phyloP scores from a whole-genome alignment of 2,329 filamentous ascomycete genomes.

The Aspergillus terreus region DNA sequence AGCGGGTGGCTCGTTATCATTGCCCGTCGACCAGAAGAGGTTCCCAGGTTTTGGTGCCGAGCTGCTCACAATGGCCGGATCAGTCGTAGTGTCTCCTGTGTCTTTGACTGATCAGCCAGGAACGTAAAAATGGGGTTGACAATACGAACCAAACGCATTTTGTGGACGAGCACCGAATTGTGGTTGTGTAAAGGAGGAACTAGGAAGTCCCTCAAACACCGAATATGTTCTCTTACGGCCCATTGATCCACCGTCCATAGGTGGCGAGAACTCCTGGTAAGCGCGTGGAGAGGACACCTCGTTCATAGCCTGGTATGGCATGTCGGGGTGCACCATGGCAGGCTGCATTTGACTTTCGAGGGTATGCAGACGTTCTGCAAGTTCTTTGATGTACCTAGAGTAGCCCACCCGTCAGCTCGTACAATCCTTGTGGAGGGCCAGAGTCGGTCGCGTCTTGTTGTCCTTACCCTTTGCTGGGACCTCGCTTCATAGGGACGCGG shows the following conservation, averaged over 20 bases:
- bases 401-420: slow-evolving; percentile 15
- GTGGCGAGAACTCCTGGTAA: slow-evolving; percentile 53
- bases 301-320: slow-evolving; percentile 42
- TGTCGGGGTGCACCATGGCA: slow-evolving; percentile 36
- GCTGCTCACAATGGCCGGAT: slow-evolving; percentile 36
- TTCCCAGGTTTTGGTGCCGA: slow-evolving; percentile 32
- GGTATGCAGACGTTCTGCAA: slow-evolving; percentile 77
- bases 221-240: slow-evolving; percentile 49
- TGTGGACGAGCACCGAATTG: slow-evolving; percentile 34
- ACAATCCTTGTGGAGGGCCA: background rate
- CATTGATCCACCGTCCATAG: slow-evolving; percentile 41
- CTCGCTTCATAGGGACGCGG: slow-evolving; percentile 80
- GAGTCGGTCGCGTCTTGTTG: slow-evolving; percentile 1
- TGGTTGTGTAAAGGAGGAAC: slow-evolving; percentile 39
- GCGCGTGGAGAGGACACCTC: slow-evolving; percentile 39
- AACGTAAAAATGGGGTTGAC: background rate
- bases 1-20: slow-evolving; percentile 29
- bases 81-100: slow-evolving; percentile 26
- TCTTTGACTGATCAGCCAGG: slow-evolving; percentile 15
- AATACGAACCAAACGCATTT: slow-evolving; percentile 30
- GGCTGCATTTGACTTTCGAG: slow-evolving; percentile 71
- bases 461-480: slow-evolving; percentile 77
- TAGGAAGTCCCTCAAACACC: slow-evolving; percentile 45
- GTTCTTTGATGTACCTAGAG: slow-evolving; percentile 79
- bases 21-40: slow-evolving; percentile 37